A percentile compares a stretch with the other conserved stretches of the same genome.
These are phyloP conservation scores for Aspergillus piperis DNA, from an alignment of 2,329 filamentous ascomycete genomes.

Conservation along the genomic window DNA sequence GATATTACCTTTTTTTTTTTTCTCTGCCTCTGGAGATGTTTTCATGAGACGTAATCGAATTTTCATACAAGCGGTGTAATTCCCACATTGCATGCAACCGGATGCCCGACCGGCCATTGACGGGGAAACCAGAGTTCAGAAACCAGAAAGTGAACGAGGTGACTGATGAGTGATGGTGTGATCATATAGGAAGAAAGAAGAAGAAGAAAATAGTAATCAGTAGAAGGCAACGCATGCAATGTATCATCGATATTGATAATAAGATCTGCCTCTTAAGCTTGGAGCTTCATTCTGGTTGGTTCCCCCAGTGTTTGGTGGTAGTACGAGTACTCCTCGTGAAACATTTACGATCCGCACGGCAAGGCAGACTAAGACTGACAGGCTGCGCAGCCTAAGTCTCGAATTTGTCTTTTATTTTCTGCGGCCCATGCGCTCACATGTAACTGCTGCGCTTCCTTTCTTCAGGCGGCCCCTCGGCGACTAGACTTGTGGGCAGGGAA, in stretches of 20 bases:
- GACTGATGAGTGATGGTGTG: not conserved
- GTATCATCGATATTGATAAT: conserved; percentile 4
- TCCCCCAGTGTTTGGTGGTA: not conserved
- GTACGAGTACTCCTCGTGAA: conserved; percentile 1
- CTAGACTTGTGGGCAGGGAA: not conserved
- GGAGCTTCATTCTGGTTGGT: not conserved
- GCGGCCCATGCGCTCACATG: not conserved
- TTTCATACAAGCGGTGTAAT: not conserved
- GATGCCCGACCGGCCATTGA: not conserved
- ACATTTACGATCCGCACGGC: conserved; percentile 1
- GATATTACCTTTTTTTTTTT: not conserved
- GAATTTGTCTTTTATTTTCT: not conserved
- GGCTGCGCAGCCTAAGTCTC: conserved; percentile 3
- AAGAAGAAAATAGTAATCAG: too few species aligned
- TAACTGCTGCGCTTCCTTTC: not conserved
- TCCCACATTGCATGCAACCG: not conserved
- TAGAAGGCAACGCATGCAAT: not conserved
- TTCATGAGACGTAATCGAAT: not conserved
- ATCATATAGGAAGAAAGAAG: not conserved
- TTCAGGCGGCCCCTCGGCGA: not conserved
- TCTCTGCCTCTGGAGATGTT: too few species aligned
- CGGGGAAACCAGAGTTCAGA: not conserved
- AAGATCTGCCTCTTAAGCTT: not conserved
- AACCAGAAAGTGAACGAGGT: not conserved
- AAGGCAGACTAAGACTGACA: conserved; percentile 6